A percentile compares a stretch with the other conserved stretches of the same genome.
These are phyloP conservation scores for Aegle marmelos DNA, from an alignment of 345 rosid species.

Conservation along the genomic window DNA sequence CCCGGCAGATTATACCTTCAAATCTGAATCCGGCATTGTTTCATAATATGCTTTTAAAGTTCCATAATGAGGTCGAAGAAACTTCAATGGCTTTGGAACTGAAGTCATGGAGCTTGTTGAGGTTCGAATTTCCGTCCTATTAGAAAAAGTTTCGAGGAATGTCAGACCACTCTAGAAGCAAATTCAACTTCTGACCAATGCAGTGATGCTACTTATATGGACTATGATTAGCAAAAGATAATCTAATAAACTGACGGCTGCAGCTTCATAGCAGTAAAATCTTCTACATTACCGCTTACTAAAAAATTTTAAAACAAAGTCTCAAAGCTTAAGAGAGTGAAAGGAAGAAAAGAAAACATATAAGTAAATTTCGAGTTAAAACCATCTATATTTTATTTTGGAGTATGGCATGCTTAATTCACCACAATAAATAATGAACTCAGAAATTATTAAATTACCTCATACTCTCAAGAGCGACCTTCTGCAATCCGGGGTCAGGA, in stretches of 20 bases:
- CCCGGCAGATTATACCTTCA: slow-evolving; percentile 47
- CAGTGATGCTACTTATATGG: background rate
- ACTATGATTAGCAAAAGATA: background rate
- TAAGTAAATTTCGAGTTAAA: background rate
- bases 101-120: slow-evolving; percentile 98
- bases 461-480: slow-evolving; percentile 91
- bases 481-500: slow-evolving; percentile 81
- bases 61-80: slow-evolving; percentile 96
- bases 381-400: background rate
- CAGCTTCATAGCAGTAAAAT: background rate
- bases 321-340: background rate
- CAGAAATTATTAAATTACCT: slow-evolving; percentile 42
- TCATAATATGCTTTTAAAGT: slow-evolving; percentile 66
- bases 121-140: slow-evolving; percentile 86
- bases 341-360: background rate
- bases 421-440: background rate
- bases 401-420: background rate
- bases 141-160: background rate
- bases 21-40: slow-evolving; percentile 62
- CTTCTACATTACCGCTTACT: background rate
- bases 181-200: background rate
- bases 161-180: slow-evolving; percentile 4
- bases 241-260: background rate
- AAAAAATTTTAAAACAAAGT: background rate
- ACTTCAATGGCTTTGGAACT: slow-evolving; percentile 95